Percentiles rank a stretch among this genome's conserved stretches.
phyloP scores from a whole-genome alignment of 2,329 filamentous ascomycete species.

The Epichloe uncinata region DNA sequence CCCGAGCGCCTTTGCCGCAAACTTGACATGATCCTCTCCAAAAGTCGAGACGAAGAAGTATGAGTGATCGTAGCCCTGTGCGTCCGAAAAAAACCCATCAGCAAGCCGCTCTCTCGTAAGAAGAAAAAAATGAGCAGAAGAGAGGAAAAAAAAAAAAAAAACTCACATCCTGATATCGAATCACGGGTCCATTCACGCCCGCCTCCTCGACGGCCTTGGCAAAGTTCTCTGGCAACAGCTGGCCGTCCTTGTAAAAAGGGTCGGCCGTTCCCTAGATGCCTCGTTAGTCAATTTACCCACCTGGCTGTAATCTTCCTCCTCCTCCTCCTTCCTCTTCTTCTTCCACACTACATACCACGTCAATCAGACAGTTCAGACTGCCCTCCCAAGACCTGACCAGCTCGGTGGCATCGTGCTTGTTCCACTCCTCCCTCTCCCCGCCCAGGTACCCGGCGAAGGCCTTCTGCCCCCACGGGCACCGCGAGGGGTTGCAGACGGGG shows the following conservation, averaged over 20 bases:
- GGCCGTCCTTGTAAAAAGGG: constrained; percentile 90
- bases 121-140: too few species aligned
- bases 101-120: too few species aligned
- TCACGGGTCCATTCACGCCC: constrained; percentile 56
- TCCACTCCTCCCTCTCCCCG: constrained; percentile 62
- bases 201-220: constrained; percentile 63
- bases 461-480: constrained; percentile 91
- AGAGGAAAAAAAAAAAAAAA: neutral
- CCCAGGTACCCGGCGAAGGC: constrained; percentile 88
- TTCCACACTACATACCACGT: constrained; percentile 65
- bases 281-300: too few species aligned
- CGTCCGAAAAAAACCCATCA: neutral
- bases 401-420: constrained; percentile 84
- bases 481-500: constrained; percentile 73
- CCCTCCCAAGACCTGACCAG: constrained; percentile 63
- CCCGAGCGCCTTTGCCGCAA: constrained; percentile 72
- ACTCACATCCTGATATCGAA: constrained; percentile 68
- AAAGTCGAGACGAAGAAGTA: constrained; percentile 96
- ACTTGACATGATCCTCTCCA: constrained; percentile 77
- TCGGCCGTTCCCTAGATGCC: constrained; percentile 64
- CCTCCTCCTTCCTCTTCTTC: too few species aligned
- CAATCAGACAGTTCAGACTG: constrained; percentile 66
- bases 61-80: constrained; percentile 81
- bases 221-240: constrained; percentile 90
- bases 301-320: too few species aligned